A percentile compares a stretch with the other conserved stretches of the same genome.
Evolutionary conservation across 768 basidiomycete genomes (phyloP).

Genomic region (Boletus pseudo-olivaceus): DNA sequence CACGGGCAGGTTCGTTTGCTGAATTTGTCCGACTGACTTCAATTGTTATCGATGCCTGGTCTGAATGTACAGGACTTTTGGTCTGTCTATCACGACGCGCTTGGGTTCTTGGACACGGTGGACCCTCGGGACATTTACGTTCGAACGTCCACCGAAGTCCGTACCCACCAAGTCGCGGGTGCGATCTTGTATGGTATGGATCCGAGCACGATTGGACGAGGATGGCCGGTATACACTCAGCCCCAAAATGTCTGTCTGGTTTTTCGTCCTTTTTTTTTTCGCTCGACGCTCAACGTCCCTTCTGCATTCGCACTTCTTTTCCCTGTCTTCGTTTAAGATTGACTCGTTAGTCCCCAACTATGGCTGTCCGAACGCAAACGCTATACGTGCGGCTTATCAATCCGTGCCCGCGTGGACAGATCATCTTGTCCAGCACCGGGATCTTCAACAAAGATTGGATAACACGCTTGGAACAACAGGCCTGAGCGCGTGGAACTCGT

Average conservation of each 20-base stretch:
- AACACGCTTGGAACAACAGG: slow-evolving; percentile 39
- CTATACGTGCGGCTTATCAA: slow-evolving; percentile 40
- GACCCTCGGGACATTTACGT: slow-evolving; percentile 38
- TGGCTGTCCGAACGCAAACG: slow-evolving; percentile 39
- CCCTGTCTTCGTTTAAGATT: slow-evolving; percentile 30
- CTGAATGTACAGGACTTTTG: slow-evolving; percentile 41
- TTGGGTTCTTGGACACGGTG: slow-evolving; percentile 37
- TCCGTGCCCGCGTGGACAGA: slow-evolving; percentile 45
- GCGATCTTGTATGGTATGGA: slow-evolving; percentile 47
- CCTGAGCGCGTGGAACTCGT: slow-evolving; percentile 40
- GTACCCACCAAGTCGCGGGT: slow-evolving; percentile 47
- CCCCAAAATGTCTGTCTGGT: slow-evolving; percentile 37
- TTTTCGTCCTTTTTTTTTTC: neutral
- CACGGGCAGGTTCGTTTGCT: slow-evolving; percentile 37
- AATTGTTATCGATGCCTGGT: neutral
- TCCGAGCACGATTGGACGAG: slow-evolving; percentile 24
- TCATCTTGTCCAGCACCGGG: slow-evolving; percentile 37
- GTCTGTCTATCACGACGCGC: slow-evolving; percentile 37
- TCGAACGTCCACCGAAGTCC: slow-evolving; percentile 42
- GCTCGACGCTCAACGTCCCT: neutral
- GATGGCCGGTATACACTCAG: slow-evolving; percentile 41
- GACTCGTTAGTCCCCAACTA: slow-evolving; percentile 47
- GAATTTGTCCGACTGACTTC: neutral
- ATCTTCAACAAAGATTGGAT: slow-evolving; percentile 37
- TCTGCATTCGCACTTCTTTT: neutral